Evolutionary conservation across 2,329 filamentous ascomycete genomes (phyloP).

Genomic region (Xylaria sp.): DNA sequence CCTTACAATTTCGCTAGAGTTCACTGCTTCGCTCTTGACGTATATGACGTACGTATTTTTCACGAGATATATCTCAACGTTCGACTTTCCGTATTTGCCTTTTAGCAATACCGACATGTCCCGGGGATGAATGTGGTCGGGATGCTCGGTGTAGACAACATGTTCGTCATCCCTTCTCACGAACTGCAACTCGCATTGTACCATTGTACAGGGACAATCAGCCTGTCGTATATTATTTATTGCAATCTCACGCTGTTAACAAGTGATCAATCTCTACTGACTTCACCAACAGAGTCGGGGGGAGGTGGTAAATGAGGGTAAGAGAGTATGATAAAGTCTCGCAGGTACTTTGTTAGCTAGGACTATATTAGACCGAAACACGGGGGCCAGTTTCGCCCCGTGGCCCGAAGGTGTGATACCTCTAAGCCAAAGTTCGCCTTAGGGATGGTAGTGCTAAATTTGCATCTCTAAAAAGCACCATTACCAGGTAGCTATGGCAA

Average conservation of each 20-base stretch:
- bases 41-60: slow-evolving; percentile 9
- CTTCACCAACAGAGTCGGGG: background rate
- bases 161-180: slow-evolving; percentile 3
- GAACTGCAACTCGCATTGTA: background rate
- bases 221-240: background rate
- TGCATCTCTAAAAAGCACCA: too few species aligned
- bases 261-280: background rate
- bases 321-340: background rate
- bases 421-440: too few species aligned
- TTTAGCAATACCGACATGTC: background rate
- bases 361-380: too few species aligned
- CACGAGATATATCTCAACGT: background rate
- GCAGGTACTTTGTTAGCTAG: too few species aligned
- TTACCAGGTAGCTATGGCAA: too few species aligned
- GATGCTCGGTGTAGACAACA: slow-evolving; percentile 8
- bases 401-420: too few species aligned
- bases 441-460: too few species aligned
- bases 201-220: background rate
- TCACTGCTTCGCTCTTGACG: background rate
- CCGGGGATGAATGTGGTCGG: slow-evolving; percentile 11
- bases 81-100: background rate
- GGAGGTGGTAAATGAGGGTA: background rate
- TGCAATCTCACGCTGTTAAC: background rate
- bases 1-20: background rate
- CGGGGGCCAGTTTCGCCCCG: too few species aligned